Evolutionary conservation across 106 monocot species (phyloP), one percentile per base, ranked within the genome.

Genomic region (Phalaenopsis equestris): DNA sequence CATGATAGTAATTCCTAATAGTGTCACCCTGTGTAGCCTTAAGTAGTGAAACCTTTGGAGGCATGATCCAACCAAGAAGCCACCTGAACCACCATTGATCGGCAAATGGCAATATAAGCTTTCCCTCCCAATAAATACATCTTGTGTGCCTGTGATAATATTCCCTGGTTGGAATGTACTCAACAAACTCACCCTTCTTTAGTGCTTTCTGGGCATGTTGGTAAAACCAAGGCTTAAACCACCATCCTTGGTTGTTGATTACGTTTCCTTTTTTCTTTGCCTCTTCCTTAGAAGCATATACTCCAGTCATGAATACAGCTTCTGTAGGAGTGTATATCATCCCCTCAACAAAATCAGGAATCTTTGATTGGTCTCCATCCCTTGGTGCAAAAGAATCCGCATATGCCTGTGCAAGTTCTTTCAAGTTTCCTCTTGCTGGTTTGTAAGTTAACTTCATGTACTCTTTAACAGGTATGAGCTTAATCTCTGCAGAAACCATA

Each of bases 51-150:
- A 85, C 85, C 85, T 85, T 85, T n/a, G 85, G 85, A 4, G 85
- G 85, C 85, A 85, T 85, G 65, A 82, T 49, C 85, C 85, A 85
- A 9, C 87, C 87, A 7, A 87, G 14, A 23, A 41, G 55, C 87
- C 87, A 87, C 75, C 85, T 81, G 70, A 87, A 87, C 87, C 87
- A 87, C 84, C 87, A 87, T 73, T 87, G 87, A 39, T 87, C 87
- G 2, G 16, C 87, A 72, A 84, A 87, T 23, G 84, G 87, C 67
- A 87, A 46, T 17, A 87, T 87, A 41, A 87, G 81, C 83, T 87
- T 83, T 38, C 85, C 87, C 64, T 87, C 83, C 83, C 83, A 87
- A 78, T 87, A 87, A 47, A 87, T 49, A 11, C 72, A 87, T 41
- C 87, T 81, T 0, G 84, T 84, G 56, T 87, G 84, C 68, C 81